Percentiles rank a stretch among this genome's conserved stretches.
phyloP scores from a whole-genome alignment of 768 basidiomycete genomes.

The Mrakia frigida region DNA sequence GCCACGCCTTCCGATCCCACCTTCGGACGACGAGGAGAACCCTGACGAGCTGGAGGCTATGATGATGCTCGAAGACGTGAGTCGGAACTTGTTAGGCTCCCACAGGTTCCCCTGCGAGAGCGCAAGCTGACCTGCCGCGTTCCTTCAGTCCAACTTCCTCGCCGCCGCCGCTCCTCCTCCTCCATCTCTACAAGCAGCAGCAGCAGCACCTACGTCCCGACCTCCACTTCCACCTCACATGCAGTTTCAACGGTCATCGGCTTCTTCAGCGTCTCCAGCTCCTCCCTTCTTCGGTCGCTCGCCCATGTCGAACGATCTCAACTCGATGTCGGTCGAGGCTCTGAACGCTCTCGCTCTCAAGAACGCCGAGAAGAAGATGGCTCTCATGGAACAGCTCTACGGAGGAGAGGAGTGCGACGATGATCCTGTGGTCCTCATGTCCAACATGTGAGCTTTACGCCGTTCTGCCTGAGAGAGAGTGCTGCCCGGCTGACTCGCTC shows the following conservation, averaged over 20 bases:
- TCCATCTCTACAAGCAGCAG: not conserved
- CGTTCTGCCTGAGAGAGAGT: not conserved
- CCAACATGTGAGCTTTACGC: not conserved
- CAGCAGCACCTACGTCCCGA: not conserved
- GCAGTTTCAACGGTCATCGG: not conserved
- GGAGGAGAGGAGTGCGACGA: not conserved
- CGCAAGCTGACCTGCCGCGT: not conserved
- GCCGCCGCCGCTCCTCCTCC: not conserved
- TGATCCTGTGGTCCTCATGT: slow-evolving; percentile 1
- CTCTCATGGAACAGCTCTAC: slow-evolving; percentile 10
- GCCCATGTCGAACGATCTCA: not conserved
- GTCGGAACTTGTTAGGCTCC: not conserved
- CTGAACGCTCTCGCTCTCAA: not conserved
- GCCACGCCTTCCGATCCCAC: not conserved
- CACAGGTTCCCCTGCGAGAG: not conserved
- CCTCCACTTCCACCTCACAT: not conserved
- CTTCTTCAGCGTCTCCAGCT: not conserved
- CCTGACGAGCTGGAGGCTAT: not conserved
- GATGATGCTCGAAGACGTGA: slow-evolving; percentile 15
- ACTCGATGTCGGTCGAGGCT: slow-evolving; percentile 15
- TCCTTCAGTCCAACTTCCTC: not conserved
- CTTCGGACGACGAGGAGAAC: not conserved
- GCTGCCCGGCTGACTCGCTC: not conserved
- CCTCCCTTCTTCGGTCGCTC: not conserved
- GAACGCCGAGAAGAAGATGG: slow-evolving; percentile 22